Conservation (phyloP, 805 yeast species). For the Zygoascus tannicola region DNA sequence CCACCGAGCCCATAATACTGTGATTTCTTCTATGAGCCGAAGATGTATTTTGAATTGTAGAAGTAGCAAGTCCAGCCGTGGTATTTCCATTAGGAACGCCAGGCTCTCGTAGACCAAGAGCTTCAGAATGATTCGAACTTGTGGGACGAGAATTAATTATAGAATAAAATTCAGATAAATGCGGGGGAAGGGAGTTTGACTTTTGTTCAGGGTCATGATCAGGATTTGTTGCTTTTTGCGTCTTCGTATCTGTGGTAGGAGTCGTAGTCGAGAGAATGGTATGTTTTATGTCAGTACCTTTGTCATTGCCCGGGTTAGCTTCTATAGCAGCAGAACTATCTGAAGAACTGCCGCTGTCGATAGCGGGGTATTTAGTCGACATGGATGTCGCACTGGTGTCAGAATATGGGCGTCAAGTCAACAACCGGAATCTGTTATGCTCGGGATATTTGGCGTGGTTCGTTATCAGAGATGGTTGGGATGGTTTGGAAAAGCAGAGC, state of each 20-base stretch:
- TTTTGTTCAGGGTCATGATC: background rate
- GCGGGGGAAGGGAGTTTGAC: conserved; percentile 33
- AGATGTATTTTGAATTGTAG: background rate
- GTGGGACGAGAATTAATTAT: background rate
- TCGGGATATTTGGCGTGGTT: no score
- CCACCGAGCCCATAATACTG: conserved; percentile 3
- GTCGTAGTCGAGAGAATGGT: background rate
- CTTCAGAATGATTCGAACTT: background rate
- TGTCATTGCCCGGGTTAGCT: background rate
- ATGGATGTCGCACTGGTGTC: no score
- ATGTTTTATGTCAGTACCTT: background rate
- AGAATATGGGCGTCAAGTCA: no score
- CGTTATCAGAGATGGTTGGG: no score
- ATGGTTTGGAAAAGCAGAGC: no score
- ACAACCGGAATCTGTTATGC: no score
- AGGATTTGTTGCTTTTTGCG: background rate
- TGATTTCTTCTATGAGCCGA: background rate
- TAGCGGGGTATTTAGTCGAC: background rate
- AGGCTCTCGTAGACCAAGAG: no score
- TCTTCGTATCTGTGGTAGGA: no score
- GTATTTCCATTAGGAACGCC: background rate
- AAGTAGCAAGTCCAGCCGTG: background rate
- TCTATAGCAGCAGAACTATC: background rate
- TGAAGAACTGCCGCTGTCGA: background rate
- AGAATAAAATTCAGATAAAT: conserved; percentile 47